These are phyloP conservation scores for Neurospora cerealis DNA, from an alignment of 495 filamentous ascomycete genomes.

Conservation along the genomic window DNA sequence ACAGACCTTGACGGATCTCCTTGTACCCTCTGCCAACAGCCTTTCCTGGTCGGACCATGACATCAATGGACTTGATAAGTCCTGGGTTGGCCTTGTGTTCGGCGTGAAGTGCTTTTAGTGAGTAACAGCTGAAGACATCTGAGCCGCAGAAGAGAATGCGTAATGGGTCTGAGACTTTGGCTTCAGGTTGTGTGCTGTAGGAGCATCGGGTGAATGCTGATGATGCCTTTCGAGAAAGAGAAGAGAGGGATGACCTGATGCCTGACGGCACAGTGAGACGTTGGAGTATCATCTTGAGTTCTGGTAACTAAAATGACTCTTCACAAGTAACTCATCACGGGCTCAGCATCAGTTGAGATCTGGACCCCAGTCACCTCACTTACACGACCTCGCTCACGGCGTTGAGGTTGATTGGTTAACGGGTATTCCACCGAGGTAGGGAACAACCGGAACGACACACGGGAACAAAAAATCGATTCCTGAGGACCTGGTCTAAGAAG, in stretches of 20 bases:
- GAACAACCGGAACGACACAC: not conserved
- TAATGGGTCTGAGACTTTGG: slow-evolving; percentile 45
- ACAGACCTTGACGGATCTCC: slow-evolving; percentile 54
- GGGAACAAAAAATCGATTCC: not conserved
- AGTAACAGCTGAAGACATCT: slow-evolving; percentile 79
- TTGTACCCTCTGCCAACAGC: slow-evolving; percentile 63
- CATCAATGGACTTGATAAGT: slow-evolving; percentile 72
- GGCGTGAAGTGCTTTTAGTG: slow-evolving; percentile 58
- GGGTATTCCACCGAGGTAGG: not conserved
- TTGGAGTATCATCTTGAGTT: not conserved
- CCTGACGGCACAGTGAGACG: not conserved
- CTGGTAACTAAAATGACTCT: not conserved
- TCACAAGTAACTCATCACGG: not conserved
- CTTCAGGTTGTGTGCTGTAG: not conserved
- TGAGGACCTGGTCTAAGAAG: not conserved
- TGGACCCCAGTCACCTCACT: not conserved
- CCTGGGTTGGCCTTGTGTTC: slow-evolving; percentile 43
- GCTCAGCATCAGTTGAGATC: not conserved
- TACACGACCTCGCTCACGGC: not conserved
- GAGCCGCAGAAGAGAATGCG: slow-evolving; percentile 95
- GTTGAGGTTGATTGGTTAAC: not conserved
- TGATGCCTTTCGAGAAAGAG: not conserved
- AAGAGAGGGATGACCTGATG: not conserved
- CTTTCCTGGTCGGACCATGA: slow-evolving; percentile 74
- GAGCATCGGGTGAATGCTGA: not conserved